Percentiles rank a stretch among this genome's conserved stretches.
Conservation (phyloP, 805 yeast genomes). For the Wickerhamomyces subpelliculosus region DNA sequence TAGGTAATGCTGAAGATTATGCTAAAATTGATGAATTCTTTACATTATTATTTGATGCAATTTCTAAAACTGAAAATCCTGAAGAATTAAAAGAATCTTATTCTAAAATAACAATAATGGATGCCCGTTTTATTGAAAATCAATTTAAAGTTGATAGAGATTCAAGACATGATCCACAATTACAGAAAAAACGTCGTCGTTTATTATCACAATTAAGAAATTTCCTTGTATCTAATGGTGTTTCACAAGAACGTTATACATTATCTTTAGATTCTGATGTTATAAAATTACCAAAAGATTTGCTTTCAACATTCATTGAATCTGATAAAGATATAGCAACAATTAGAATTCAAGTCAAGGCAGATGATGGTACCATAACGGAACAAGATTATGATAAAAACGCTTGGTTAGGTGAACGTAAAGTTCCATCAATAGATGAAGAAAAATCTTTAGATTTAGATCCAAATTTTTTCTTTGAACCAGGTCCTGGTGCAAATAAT, state of each 20-base stretch:
- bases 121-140: conserved; percentile 30
- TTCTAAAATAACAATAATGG: conserved; percentile 21
- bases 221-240: conserved; percentile 16
- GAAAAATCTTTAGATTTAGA: conserved; percentile 5
- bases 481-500: conserved; percentile 7
- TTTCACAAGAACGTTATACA: conserved; percentile 22
- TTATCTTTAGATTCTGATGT: conserved; percentile 28
- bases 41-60: conserved; percentile 1
- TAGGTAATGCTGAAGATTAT: conserved; percentile 6
- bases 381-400: conserved; percentile 26
- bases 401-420: conserved; percentile 27
- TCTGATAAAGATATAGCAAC: conserved; percentile 25
- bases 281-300: conserved; percentile 16
- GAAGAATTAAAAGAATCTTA: conserved; percentile 7
- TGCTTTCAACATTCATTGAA: conserved; percentile 19
- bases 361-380: conserved; percentile 6
- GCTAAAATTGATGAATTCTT: conserved; percentile 6
- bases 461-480: conserved; percentile 11
- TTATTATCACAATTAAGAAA: conserved; percentile 19
- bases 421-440: conserved; percentile 17
- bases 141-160: conserved; percentile 11
- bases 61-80: not conserved
- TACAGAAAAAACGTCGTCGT: conserved; percentile 20
- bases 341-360: conserved; percentile 20
- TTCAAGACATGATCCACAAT: conserved; percentile 11